Base-by-base conservation (phyloP, 495 filamentous ascomycete species). In the Neurospora discreta region DNA sequence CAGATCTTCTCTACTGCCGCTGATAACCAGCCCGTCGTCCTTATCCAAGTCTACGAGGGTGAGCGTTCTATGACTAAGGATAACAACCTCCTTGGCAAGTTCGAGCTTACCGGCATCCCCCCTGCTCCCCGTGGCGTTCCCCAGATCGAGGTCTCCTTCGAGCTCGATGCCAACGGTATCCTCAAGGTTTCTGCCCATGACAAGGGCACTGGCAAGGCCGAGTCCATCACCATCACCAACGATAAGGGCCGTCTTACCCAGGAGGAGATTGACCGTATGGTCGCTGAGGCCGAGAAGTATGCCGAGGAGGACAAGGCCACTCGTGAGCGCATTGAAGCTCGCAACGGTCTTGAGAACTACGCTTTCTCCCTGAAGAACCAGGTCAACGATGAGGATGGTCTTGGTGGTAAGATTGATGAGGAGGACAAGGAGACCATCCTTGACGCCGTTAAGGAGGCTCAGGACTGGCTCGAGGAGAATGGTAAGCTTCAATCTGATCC, bases 251-350 rank as follows among this genome's bases (percentile, higher is more conserved):
- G 94, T 80, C 89, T 98, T 65, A 91, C 90, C 75, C 93, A 93
- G 82, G 94, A 98, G 82, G 94, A 98, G 81, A 98, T 98, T 76
- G 94, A 97, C 82, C 95, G 94, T 84, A 98, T 98, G 94, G 90
- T 98, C 73, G 88, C 91, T 65, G 94, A 98, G 84, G 94, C 94
- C 58, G 96, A 98, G 89, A 91, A 98, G 84, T 98, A 93, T 80
- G 95, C 95, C 81, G 96, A 96, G 82, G 95, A 99, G 85, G 95
- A 99, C 88, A 97, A 97, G 88, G 95, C 94, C 70, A 95, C 94
- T 78, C 90, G 93, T 79, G 90, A 90, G 83, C 93, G 93, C 83
- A 97, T 99, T 78, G 90, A 93, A 85, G 93, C 95, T 78, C 90
- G 96, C 81, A 98, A 99, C 84, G 90, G 90, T 73, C 91, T 99